A percentile compares a stretch with the other conserved stretches of the same genome.
Conservation (phyloP, 805 yeast species). For the Blastobotrys peoriensis region DNA sequence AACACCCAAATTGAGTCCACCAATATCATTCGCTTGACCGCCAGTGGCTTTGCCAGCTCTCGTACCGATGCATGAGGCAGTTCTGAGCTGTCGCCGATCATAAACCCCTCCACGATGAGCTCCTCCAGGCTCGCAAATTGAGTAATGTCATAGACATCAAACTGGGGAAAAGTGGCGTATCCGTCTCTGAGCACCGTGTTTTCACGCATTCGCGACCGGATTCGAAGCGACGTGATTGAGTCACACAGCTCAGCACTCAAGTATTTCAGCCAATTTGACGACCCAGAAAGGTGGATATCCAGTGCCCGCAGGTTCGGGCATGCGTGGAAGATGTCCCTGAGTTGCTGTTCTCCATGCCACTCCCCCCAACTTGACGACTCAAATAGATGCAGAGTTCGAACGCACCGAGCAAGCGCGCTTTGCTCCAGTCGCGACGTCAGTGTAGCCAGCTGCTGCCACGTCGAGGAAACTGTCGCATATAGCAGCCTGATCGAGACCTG, state of each 20-base stretch:
- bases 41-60: not conserved
- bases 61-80: not conserved
- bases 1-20: not conserved
- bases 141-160: constrained; percentile 2
- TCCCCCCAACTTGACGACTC: constrained; percentile 8
- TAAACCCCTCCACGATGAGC: not conserved
- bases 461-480: not conserved
- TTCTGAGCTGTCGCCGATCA: not conserved
- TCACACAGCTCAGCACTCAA: not conserved
- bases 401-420: not conserved
- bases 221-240: not conserved
- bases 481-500: not conserved
- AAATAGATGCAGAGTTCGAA: constrained; percentile 1
- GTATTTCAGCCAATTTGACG: constrained; percentile 5
- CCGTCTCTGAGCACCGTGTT: not conserved
- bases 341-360: constrained; percentile 6
- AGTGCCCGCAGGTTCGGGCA: not conserved
- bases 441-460: not conserved
- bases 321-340: not conserved
- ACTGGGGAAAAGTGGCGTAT: not conserved
- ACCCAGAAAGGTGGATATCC: constrained; percentile 1
- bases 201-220: not conserved
- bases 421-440: not conserved
- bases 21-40: not conserved
- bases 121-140: not conserved